A percentile compares a stretch with the other conserved stretches of the same genome.
Evolutionary conservation across 106 monocot species (phyloP).

Genomic region (Dioscorea alata): DNA sequence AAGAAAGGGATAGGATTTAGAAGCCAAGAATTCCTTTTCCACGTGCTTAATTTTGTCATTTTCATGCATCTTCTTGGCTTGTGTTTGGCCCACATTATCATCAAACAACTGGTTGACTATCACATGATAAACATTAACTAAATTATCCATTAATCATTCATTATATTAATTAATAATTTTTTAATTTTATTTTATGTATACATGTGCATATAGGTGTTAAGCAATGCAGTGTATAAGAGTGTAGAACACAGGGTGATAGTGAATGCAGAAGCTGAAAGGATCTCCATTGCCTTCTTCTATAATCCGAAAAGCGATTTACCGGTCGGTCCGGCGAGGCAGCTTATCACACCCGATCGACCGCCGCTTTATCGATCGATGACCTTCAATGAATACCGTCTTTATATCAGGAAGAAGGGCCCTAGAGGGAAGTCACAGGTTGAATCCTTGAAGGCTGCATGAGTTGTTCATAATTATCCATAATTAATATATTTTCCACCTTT

Average conservation of each 20-base stretch:
- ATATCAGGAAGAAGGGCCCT: slow-evolving; percentile 58
- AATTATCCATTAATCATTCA: no score
- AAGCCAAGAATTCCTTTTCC: no score
- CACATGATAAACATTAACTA: no score
- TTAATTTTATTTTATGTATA: not conserved
- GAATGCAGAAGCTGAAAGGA: slow-evolving; percentile 43
- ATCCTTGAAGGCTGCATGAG: slow-evolving; percentile 36
- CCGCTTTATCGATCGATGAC: slow-evolving; percentile 68
- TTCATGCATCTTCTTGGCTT: no score
- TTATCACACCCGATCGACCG: slow-evolving; percentile 37
- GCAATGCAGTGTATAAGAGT: slow-evolving; percentile 71
- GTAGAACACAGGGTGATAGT: slow-evolving; percentile 72
- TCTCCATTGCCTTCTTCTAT: slow-evolving; percentile 83
- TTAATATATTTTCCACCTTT: no score
- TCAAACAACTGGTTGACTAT: no score
- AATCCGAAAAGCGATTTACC: slow-evolving; percentile 66
- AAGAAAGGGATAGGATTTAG: no score
- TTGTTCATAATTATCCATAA: not conserved
- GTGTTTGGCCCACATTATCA: no score
- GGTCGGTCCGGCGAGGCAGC: slow-evolving; percentile 42
- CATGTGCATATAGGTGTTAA: slow-evolving; percentile 35
- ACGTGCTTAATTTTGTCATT: no score
- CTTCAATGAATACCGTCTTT: slow-evolving; percentile 64
- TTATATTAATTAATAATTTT: no score
- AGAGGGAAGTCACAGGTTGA: slow-evolving; percentile 64